Conservation (phyloP, 257 asterid species). For the Mentha longifolia region DNA sequence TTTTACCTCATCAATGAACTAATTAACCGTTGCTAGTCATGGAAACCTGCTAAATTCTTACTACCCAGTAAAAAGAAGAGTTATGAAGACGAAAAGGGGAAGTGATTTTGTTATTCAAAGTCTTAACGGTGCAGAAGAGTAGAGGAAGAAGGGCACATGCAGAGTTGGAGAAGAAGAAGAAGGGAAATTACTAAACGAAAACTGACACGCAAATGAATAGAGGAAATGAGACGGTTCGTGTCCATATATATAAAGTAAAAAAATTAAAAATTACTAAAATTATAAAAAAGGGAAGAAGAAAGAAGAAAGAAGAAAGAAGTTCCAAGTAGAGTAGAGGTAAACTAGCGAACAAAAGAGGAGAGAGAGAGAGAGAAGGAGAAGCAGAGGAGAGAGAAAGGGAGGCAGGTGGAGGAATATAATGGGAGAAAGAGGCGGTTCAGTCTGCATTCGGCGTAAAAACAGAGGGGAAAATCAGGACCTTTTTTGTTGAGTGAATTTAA, state of each 20-base stretch:
- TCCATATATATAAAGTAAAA: not conserved
- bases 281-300: not conserved
- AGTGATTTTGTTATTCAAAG: not conserved
- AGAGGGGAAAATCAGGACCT: conserved; percentile 49
- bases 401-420: conserved; percentile 82
- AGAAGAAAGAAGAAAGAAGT: not conserved
- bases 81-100: not conserved
- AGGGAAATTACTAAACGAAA: conserved; percentile 31
- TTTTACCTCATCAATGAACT: conserved; percentile 19
- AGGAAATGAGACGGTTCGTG: conserved; percentile 18
- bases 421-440: conserved; percentile 78
- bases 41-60: not conserved
- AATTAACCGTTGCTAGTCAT: not conserved
- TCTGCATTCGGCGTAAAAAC: conserved; percentile 85
- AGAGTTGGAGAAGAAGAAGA: conserved; percentile 36
- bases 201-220: conserved; percentile 29
- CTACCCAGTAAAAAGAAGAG: not conserved
- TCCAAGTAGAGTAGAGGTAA: not conserved
- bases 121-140: not conserved
- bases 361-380: conserved; percentile 28
- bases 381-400: conserved; percentile 29
- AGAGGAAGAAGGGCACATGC: conserved; percentile 41
- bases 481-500: not conserved
- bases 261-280: not conserved
- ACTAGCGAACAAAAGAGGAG: too few species aligned